Percentiles rank a stretch among this genome's conserved stretches.
phyloP scores from a whole-genome alignment of 179 eudicot genomes.

The Vitellaria paradoxa region DNA sequence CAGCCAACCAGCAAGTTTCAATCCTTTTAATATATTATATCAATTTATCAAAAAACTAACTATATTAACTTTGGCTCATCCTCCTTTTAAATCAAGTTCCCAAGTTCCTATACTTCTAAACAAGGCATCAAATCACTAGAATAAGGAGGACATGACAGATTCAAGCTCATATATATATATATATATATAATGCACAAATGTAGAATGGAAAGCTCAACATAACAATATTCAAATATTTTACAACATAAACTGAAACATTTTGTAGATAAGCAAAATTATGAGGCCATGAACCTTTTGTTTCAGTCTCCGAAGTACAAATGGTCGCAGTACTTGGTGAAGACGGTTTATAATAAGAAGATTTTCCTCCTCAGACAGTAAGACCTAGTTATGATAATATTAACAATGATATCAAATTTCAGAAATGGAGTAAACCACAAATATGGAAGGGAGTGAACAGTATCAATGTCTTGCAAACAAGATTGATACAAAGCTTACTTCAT shows the following conservation, averaged over 20 bases:
- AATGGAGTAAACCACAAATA: not conserved
- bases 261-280: not conserved
- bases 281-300: slow-evolving; percentile 76
- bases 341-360: slow-evolving; percentile 95
- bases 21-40: no score
- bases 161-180: no score
- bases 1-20: not conserved
- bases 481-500: slow-evolving; percentile 53
- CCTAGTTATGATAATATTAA: slow-evolving; percentile 39
- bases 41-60: no score
- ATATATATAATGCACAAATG: no score
- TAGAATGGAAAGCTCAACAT: not conserved
- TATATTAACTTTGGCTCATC: no score
- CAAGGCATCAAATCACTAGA: not conserved
- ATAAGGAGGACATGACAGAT: not conserved
- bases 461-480: not conserved
- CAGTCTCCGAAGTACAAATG: slow-evolving; percentile 94
- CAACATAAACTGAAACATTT: not conserved
- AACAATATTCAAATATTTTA: not conserved
- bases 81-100: no score
- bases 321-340: slow-evolving; percentile 98
- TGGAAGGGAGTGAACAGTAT: not conserved
- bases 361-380: slow-evolving; percentile 94
- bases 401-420: not conserved
- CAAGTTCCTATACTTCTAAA: not conserved